Base-by-base conservation (phyloP, 257 asterid genomes). In the Striga asiatica region DNA sequence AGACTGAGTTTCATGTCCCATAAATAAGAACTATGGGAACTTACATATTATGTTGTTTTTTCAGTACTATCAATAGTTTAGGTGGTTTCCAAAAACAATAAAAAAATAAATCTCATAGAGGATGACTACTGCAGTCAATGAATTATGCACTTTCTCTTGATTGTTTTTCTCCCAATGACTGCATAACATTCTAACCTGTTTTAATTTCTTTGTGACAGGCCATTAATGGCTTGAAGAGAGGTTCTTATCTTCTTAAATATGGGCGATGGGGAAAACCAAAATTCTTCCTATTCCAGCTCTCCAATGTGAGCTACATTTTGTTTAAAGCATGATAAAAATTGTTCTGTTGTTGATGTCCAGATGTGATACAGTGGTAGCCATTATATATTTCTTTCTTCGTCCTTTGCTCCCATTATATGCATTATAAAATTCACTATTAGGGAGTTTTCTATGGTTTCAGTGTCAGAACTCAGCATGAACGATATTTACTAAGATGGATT, bases 211-310 rank as follows among this genome's bases (percentile, higher is more conserved):
- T n/a, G 50, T 22, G 66, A 43, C 80, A 84, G 94, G 87, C 87
- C 53, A 81, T 78, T 37, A 79, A 71, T 68, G 77, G 78, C 65
- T 58, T 84, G 37, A 81, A 84, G 57, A 78, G 72, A 64, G 89
- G 87, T 54, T 68, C 89, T 17, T 74, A 74, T 70, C 80, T 84
- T 52, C 74, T 81, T 57, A 84, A 84, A 76, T 81, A 81, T 68
- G 87, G 94, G 46, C 72, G 84, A 50, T 78, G 76, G 80, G 87
- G 94, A 43, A 84, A 84, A 54, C 94, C 94, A 10, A 81, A 81
- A 66, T 84, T 81, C 60, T 81, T 82, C 67, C 89, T 83, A 29
- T 84, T 84, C 59, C 84, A 74, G 55, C 82, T 84, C 34, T 84
- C 87, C 57, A 71, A 55, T 43, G 89, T 78, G 66, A 71, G 82